Evolutionary conservation across 768 basidiomycete genomes (phyloP), one percentile per base, ranked within the genome.

Genomic region (Hebeloma cylindrosporum): DNA sequence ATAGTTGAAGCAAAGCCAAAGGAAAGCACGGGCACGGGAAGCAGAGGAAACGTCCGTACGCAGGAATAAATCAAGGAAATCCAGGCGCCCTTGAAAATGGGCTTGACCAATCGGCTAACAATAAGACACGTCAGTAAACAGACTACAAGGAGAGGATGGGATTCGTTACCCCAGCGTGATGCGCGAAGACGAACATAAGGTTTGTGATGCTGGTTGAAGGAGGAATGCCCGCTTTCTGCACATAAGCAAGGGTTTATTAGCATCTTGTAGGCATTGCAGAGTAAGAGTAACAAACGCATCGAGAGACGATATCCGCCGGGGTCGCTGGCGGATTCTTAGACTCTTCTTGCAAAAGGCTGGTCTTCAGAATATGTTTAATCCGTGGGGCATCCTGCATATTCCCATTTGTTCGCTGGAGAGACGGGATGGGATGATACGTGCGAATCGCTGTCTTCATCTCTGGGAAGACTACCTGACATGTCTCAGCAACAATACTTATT

Each of bases 1-100:
- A 59, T 88, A 88, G 58, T 85, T 80, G 66, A 80, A 93, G 58
- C 92, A 76, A 43, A 93, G 74, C 85, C 88, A 92, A 21, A 95
- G 77, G 63, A 95, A 92, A 2, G 85, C 87, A 32, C 69, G 74
- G 5, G 88, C 89, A 32, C 93, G 85, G 40, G 83, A 81, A 5
- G 66, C 60, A 1, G 91, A 91, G 6, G 88, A 82, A 32, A 90
- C 73, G 53, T 86, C 79, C 7, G 61, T 62, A 18, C 88, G 85
- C 39, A 88, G 71, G 66, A 94, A 94, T 44, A 94, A 68, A 67
- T 93, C 91, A 20, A 85, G 72, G 48, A 93, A 86, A 55, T 88
- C 85, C 29, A 85, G 51, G 22, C 76, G 77, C n/a, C 78, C 72
- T 30, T 85, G 78, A 54, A 93, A 88, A 65, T 90, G 86, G 14